These are phyloP conservation scores for Podospora anserina DNA, from an alignment of 495 filamentous ascomycete genomes.

Conservation along the genomic window DNA sequence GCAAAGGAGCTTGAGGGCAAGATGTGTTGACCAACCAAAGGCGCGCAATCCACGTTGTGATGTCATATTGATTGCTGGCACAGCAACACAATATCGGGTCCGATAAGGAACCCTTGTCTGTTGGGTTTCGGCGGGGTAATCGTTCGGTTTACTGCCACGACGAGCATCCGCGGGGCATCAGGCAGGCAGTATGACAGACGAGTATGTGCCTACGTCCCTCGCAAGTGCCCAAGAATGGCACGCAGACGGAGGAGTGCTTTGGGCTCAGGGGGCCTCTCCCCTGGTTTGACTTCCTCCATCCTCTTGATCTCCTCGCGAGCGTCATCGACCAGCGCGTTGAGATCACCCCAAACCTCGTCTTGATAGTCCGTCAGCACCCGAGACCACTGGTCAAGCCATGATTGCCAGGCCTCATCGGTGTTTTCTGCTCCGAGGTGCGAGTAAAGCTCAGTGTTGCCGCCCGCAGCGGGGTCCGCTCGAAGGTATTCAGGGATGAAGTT, in stretches of 20 bases:
- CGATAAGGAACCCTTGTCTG: conserved; percentile 3
- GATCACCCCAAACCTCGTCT: conserved; percentile 77
- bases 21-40: conserved; percentile 20
- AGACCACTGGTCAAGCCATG: conserved; percentile 57
- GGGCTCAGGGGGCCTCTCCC: conserved; percentile 27
- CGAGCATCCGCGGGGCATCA: background rate
- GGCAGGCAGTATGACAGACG: background rate
- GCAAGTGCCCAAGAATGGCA: conserved; percentile 35
- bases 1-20: background rate
- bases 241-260: conserved; percentile 30
- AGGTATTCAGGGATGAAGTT: conserved; percentile 43
- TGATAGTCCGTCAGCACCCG: conserved; percentile 63
- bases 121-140: conserved; percentile 22
- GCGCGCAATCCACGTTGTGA: conserved; percentile 15
- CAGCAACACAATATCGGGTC: conserved; percentile 20
- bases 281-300: conserved; percentile 25
- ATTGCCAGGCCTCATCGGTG: conserved; percentile 40
- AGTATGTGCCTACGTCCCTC: conserved; percentile 12
- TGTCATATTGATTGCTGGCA: conserved; percentile 28
- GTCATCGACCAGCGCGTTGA: conserved; percentile 58
- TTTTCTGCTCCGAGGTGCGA: conserved; percentile 36
- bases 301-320: conserved; percentile 56
- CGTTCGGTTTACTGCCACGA: background rate
- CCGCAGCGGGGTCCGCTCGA: conserved; percentile 13
- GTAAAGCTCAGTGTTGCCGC: conserved; percentile 8